Percentiles rank a stretch among this genome's conserved stretches.
phyloP scores from a whole-genome alignment of 306 rosid species.

The Alnus glutinosa region DNA sequence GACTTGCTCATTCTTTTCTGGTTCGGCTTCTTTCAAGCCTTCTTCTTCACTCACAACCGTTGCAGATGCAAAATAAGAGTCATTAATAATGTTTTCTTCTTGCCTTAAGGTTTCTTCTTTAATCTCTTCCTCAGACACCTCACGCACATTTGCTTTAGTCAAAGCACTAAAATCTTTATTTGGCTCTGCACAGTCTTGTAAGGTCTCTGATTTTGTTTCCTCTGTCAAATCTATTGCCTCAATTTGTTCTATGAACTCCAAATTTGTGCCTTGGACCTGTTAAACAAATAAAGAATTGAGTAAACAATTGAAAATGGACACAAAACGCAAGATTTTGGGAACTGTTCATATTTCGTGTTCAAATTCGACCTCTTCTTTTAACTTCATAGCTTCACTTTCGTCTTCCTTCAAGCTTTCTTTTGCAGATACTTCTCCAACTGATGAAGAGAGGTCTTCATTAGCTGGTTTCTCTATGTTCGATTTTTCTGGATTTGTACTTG shows the following conservation, averaged over 20 bases:
- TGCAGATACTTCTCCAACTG: neutral
- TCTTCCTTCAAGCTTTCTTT: constrained; percentile 22
- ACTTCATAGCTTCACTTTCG: neutral
- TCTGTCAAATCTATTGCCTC: constrained; percentile 12
- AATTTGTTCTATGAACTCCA: constrained; percentile 22
- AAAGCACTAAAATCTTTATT: constrained; percentile 6
- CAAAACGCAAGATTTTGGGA: constrained; percentile 9
- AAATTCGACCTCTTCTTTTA: constrained; percentile 30
- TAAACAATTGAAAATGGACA: neutral
- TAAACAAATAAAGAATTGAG: neutral
- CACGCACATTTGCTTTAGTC: constrained; percentile 5
- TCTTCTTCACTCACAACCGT: constrained; percentile 24
- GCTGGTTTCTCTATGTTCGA: constrained; percentile 20
- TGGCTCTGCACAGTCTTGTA: constrained; percentile 21
- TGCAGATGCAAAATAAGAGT: neutral
- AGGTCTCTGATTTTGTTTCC: constrained; percentile 15
- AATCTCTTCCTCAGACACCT: constrained; percentile 7
- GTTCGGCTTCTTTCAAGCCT: constrained; percentile 26
- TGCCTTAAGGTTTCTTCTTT: constrained; percentile 4
- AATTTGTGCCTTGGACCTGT: constrained; percentile 25
- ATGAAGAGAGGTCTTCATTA: constrained; percentile 16
- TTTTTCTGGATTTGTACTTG: constrained; percentile 12
- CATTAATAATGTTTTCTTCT: constrained; percentile 4
- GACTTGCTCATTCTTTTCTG: constrained; percentile 18
- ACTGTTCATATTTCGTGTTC: neutral